A percentile compares a stretch with the other conserved stretches of the same genome.
These are phyloP conservation scores for Talaromyces sp. DNA, from an alignment of 2,329 filamentous ascomycete species.

Conservation along the genomic window DNA sequence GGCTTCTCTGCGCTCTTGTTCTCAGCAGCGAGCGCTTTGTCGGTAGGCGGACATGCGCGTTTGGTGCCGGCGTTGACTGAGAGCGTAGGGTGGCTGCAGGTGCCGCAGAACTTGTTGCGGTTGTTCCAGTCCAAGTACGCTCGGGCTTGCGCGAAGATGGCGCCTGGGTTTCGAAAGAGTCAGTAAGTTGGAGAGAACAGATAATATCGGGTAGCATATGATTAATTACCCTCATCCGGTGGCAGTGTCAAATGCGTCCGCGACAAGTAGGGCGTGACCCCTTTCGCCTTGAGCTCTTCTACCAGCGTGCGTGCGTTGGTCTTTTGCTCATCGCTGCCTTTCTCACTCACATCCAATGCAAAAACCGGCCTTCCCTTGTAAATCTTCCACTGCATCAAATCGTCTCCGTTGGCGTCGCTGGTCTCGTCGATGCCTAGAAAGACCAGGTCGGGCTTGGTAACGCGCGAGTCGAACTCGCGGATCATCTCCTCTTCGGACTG, in stretches of 20 bases:
- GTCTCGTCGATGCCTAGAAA: slow-evolving; percentile 78
- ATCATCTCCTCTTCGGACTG: slow-evolving; percentile 68
- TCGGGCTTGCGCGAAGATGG: slow-evolving; percentile 83
- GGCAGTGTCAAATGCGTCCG: slow-evolving; percentile 58
- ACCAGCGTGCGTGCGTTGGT: slow-evolving; percentile 53
- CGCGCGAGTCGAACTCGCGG: slow-evolving; percentile 65
- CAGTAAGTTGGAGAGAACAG: background rate
- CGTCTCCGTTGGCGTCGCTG: slow-evolving; percentile 33
- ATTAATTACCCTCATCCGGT: slow-evolving; percentile 54
- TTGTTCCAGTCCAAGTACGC: slow-evolving; percentile 91
- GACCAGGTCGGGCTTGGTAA: slow-evolving; percentile 64
- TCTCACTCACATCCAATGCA: slow-evolving; percentile 79
- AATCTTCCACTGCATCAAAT: slow-evolving; percentile 42
- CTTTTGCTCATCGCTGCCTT: slow-evolving; percentile 56
- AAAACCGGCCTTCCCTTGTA: slow-evolving; percentile 83
- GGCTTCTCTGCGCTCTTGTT: slow-evolving; percentile 44
- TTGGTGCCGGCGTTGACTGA: slow-evolving; percentile 40
- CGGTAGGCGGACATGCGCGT: slow-evolving; percentile 39
- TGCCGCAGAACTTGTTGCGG: slow-evolving; percentile 85
- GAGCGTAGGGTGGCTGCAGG: slow-evolving; percentile 78
- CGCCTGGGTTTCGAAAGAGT: slow-evolving; percentile 50
- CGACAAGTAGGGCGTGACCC: slow-evolving; percentile 62
- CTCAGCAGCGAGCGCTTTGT: slow-evolving; percentile 27
- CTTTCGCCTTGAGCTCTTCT: slow-evolving; percentile 54
- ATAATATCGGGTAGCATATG: no score